These are phyloP conservation scores for Gossypium davidsonii DNA, from an alignment of 441 rosid species.

Conservation along the genomic window DNA sequence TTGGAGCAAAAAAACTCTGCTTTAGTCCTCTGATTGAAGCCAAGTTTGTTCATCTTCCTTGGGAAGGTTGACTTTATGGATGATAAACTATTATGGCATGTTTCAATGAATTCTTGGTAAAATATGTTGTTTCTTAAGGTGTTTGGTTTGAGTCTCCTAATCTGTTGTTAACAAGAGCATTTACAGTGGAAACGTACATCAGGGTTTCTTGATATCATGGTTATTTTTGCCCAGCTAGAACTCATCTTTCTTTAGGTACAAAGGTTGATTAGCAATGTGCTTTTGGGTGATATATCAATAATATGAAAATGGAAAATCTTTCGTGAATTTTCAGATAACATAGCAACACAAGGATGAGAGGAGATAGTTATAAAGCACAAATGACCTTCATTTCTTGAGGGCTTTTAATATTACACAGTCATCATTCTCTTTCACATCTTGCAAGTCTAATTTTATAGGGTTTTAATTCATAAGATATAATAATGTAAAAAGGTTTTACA, in stretches of 20 bases:
- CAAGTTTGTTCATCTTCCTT: not conserved
- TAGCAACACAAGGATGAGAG: not conserved
- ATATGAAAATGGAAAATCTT: not conserved
- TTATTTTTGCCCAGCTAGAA: not conserved
- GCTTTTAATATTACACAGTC: not conserved
- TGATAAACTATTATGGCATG: not conserved
- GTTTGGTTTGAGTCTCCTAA: not conserved
- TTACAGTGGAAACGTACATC: not conserved
- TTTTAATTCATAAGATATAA: constrained; percentile 11
- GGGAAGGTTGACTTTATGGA: not conserved
- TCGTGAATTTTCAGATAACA: not conserved
- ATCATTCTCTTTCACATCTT: constrained; percentile 16
- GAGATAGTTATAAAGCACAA: not conserved
- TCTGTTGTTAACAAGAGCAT: not conserved
- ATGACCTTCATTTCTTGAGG: constrained; percentile 17
- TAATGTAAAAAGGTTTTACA: constrained; percentile 6
- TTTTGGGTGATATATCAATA: not conserved
- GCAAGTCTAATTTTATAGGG: constrained; percentile 10
- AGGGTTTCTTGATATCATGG: not conserved
- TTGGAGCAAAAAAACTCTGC: not conserved
- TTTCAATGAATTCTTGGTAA: not conserved
- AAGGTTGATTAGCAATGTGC: not conserved
- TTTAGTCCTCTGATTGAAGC: not conserved
- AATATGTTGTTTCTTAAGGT: not conserved
- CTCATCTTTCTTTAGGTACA: not conserved